Evolutionary conservation across 2,329 filamentous ascomycete genomes (phyloP).

Genomic region (Penicillium polonicum): DNA sequence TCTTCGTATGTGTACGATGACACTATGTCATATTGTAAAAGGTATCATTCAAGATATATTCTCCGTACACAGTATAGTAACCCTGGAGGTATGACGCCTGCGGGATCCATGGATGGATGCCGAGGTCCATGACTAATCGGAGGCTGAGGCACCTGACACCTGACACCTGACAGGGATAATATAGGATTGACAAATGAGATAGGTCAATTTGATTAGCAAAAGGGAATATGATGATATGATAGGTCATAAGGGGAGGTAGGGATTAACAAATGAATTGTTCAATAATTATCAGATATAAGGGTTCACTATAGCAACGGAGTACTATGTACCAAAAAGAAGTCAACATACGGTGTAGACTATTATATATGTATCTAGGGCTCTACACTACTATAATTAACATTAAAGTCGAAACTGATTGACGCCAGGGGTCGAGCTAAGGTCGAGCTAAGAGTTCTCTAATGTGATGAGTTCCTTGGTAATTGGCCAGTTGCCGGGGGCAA

Average conservation of each 20-base stretch:
- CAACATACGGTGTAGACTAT: not conserved
- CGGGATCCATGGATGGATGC: not conserved
- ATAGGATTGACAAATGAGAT: not conserved
- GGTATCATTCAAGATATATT: not conserved
- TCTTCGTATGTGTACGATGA: not conserved
- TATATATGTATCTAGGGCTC: not conserved
- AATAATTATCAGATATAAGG: not conserved
- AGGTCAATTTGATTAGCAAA: not conserved
- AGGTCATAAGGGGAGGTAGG: not conserved
- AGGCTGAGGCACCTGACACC: not conserved
- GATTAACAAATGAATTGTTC: not conserved
- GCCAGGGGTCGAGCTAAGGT: slow-evolving; percentile 7
- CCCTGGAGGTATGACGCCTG: not conserved
- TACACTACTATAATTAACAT: slow-evolving; percentile 10
- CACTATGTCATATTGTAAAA: not conserved
- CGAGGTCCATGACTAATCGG: slow-evolving; percentile 1
- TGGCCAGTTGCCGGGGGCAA: slow-evolving; percentile 7
- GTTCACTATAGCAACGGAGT: slow-evolving; percentile 2
- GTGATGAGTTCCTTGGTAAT: slow-evolving; percentile 13
- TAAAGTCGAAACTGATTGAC: slow-evolving; percentile 4
- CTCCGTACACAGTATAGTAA: too few species aligned
- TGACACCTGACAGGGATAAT: not conserved
- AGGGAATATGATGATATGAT: not conserved
- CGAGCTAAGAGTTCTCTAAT: slow-evolving; percentile 3
- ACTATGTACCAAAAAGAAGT: not conserved